Conservation (phyloP, 148 eudicot species). For the Fagopyrum homotropicum region DNA sequence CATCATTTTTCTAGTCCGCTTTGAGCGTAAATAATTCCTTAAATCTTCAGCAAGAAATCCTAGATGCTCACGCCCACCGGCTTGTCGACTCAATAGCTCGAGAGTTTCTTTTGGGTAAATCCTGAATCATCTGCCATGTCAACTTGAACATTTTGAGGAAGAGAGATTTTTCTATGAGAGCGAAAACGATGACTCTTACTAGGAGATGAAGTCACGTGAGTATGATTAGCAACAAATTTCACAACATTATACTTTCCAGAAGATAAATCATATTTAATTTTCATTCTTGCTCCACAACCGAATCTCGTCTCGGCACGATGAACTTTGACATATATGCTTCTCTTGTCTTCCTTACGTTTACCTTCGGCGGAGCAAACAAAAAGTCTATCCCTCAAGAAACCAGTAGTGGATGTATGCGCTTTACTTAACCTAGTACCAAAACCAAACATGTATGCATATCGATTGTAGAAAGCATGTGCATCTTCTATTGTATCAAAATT, state of each 20-base stretch:
- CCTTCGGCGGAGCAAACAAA: too few species aligned
- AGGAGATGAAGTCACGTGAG: not conserved
- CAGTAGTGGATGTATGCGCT: too few species aligned
- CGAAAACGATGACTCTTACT: not conserved
- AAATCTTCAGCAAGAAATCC: constrained; percentile 29
- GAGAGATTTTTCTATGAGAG: not conserved
- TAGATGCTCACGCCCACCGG: constrained; percentile 21
- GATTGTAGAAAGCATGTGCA: too few species aligned
- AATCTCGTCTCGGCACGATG: not conserved
- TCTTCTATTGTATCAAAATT: too few species aligned
- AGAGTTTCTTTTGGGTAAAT: not conserved
- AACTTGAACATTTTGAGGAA: not conserved
- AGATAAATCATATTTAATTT: not conserved
- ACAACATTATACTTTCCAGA: not conserved
- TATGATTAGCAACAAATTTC: not conserved
- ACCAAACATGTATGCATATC: too few species aligned
- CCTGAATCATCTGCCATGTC: not conserved
- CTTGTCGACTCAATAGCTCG: not conserved
- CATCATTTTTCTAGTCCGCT: constrained; percentile 16
- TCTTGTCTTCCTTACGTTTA: too few species aligned
- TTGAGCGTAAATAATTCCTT: constrained; percentile 21
- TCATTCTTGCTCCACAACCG: not conserved
- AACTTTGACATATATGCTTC: not conserved
- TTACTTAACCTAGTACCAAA: too few species aligned
- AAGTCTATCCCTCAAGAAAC: too few species aligned